These are phyloP conservation scores for Phytopythium kandeliae DNA, from an alignment of 352 stramenopile species.

Conservation along the genomic window DNA sequence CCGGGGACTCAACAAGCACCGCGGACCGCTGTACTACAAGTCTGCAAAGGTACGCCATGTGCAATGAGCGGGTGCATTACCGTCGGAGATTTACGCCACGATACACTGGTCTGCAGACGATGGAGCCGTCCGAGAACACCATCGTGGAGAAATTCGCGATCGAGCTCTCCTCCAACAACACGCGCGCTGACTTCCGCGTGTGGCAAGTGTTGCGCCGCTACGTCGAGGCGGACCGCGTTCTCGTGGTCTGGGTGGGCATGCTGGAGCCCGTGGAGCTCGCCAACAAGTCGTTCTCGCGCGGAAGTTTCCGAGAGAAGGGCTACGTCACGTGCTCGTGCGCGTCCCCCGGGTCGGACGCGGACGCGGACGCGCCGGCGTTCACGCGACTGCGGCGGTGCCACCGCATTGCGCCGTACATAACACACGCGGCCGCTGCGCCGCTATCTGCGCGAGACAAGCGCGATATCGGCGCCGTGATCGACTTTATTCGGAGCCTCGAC, in stretches of 20 bases:
- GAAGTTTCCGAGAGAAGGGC: conserved; percentile 40
- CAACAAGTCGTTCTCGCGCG: conserved; percentile 25
- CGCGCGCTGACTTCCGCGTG: conserved; percentile 25
- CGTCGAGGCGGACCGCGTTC: conserved; percentile 37
- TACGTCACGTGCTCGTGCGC: conserved; percentile 38
- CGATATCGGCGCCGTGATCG: conserved; percentile 20
- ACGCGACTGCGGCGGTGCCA: conserved; percentile 3
- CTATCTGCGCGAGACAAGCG: conserved; percentile 17
- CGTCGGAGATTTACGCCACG: no score
- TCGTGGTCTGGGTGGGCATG: conserved; percentile 45
- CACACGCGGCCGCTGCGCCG: conserved; percentile 8
- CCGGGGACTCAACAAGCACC: conserved; percentile 23
- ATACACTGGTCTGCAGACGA: not conserved
- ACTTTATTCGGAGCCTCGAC: conserved; percentile 24
- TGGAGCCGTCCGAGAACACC: conserved; percentile 5
- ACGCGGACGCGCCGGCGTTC: not conserved
- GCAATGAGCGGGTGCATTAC: no score
- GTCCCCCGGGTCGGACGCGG: conserved; percentile 2
- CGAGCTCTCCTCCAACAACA: conserved; percentile 19
- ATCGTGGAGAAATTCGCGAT: conserved; percentile 24
- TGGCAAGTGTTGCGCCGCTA: conserved; percentile 47
- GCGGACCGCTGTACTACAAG: conserved; percentile 27
- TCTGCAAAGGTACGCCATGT: conserved; percentile 21
- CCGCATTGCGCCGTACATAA: not conserved
- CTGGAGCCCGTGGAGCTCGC: conserved; percentile 45